Evolutionary conservation across 2,329 filamentous ascomycete species (phyloP), one percentile per base, ranked within the genome.

Genomic region (Penicillium sp.): DNA sequence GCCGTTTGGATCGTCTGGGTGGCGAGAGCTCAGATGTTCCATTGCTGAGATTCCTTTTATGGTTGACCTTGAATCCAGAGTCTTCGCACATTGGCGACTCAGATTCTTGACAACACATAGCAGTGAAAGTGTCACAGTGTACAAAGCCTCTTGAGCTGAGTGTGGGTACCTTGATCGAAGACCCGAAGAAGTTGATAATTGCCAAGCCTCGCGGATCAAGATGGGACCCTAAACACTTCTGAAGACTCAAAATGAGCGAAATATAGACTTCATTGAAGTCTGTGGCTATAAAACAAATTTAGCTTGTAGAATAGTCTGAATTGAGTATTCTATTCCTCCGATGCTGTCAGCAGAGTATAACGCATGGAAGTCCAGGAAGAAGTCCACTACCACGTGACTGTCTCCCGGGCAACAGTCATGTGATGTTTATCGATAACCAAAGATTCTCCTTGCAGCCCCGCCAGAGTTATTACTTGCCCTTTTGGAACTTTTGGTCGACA

Each of bases 391-490:
- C 70, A 72, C 65, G 70, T 73, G 71, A 57, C 5, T 14, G 59
- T 74, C 61, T 46, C 69, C 66, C 37, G 52, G 64, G 64, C 65
- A 74, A 74, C 72, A 16, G 47, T 51, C 50, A 53, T 50, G 60
- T 61, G 64, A 58, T 73, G 70, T 72, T 73, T 72, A 72, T 72
- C 71, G 70, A 73, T 72, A 70, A 69, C 68, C 58, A 56, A 63
- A 63, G 57, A 50, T 14, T 45, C 45, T 50, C 34, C 48, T 57
- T 59, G 49, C 53, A 54, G 48, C 54, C 53, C 62, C 55, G 55
- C 57, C 54, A 50, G 20, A 40, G 39, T 44, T 22, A 8, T 13
- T 34, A 26, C 11, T 50, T 53, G 31, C 42, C 14, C 29, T 29
- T 31, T 43, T 40, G 18, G 39, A 49, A 37, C 26, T 37, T 46